phyloP scores from a whole-genome alignment of 805 yeast species.

The Lachancea quebecensis region DNA sequence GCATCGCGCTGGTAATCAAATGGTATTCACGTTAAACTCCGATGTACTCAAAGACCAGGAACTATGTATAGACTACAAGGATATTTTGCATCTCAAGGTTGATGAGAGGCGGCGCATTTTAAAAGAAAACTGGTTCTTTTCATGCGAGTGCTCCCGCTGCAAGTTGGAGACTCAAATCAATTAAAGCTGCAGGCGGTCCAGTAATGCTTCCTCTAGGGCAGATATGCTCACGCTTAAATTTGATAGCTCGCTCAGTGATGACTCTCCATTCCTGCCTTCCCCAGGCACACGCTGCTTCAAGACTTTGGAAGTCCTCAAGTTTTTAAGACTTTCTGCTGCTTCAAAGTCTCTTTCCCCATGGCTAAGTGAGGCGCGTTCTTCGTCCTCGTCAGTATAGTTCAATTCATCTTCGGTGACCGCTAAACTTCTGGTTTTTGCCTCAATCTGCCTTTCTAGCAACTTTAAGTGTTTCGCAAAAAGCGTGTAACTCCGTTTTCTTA shows the following conservation, averaged over 20 bases:
- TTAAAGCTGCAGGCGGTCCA: constrained; percentile 30
- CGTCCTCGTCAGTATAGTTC: background rate
- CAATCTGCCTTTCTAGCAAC: constrained; percentile 22
- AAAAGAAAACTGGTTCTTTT: constrained; percentile 52
- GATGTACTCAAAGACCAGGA: constrained; percentile 42
- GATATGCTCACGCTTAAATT: constrained; percentile 35
- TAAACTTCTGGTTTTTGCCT: constrained; percentile 9
- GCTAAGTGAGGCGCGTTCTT: constrained; percentile 1
- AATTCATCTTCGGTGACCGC: background rate
- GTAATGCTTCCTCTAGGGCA: constrained; percentile 37
- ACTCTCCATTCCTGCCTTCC: constrained; percentile 7
- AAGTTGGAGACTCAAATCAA: constrained; percentile 4
- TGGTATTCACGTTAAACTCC: constrained; percentile 37
- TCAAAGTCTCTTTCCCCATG: constrained; percentile 4
- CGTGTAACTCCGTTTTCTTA: constrained; percentile 25
- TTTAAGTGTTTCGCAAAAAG: constrained; percentile 24
- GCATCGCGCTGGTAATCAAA: constrained; percentile 31
- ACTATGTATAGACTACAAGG: constrained; percentile 56
- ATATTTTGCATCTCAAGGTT: constrained; percentile 24
- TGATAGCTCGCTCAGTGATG: constrained; percentile 29
- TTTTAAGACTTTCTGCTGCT: constrained; percentile 12
- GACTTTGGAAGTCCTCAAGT: constrained; percentile 24
- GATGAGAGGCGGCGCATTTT: constrained; percentile 38
- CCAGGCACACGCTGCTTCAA: constrained; percentile 12
- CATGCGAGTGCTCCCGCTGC: constrained; percentile 48